phyloP scores from a whole-genome alignment of 2,329 filamentous ascomycete species.

The Polytolypa hystricis region DNA sequence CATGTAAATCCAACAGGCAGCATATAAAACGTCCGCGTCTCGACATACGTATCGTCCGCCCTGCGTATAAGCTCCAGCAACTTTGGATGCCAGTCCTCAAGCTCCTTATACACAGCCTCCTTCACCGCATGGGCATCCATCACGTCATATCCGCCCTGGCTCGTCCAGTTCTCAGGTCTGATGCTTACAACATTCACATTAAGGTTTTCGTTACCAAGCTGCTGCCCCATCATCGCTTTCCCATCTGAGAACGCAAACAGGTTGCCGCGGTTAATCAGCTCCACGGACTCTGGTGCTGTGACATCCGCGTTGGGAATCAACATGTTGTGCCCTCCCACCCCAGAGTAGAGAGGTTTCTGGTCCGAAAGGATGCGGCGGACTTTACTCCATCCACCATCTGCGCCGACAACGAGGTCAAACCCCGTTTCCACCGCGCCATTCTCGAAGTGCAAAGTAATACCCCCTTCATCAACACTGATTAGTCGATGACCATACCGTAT shows the following conservation, averaged over 20 bases:
- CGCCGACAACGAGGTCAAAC: slow-evolving; percentile 18
- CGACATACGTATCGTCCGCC: slow-evolving; percentile 13
- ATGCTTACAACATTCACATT: slow-evolving; percentile 2
- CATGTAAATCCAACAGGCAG: slow-evolving; percentile 15
- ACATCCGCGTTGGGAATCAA: slow-evolving; percentile 14
- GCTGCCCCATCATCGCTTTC: slow-evolving; percentile 20
- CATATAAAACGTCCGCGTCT: slow-evolving; percentile 13
- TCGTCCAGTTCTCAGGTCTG: too few species aligned
- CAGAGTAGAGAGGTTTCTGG: slow-evolving; percentile 14
- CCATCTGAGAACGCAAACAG: slow-evolving; percentile 17
- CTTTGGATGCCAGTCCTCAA: slow-evolving; percentile 12
- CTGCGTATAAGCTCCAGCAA: slow-evolving; percentile 15
- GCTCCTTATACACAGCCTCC: slow-evolving; percentile 13
- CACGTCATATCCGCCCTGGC: too few species aligned
- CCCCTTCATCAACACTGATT: slow-evolving; percentile 5
- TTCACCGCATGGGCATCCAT: slow-evolving; percentile 12
- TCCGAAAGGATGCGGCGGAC: slow-evolving; percentile 16
- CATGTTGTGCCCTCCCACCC: slow-evolving; percentile 10
- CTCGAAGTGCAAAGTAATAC: slow-evolving; percentile 8
- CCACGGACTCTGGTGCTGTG: slow-evolving; percentile 16
- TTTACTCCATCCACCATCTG: slow-evolving; percentile 21
- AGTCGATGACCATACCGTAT: slow-evolving; percentile 19
- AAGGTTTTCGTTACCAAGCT: slow-evolving; percentile 2
- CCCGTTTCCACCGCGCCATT: slow-evolving; percentile 9
- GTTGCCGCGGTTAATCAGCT: slow-evolving; percentile 17